Evolutionary conservation across 2,329 filamentous ascomycete species (phyloP), one percentile per base, ranked within the genome.

Genomic region (Pseudogymnoascus sp.): DNA sequence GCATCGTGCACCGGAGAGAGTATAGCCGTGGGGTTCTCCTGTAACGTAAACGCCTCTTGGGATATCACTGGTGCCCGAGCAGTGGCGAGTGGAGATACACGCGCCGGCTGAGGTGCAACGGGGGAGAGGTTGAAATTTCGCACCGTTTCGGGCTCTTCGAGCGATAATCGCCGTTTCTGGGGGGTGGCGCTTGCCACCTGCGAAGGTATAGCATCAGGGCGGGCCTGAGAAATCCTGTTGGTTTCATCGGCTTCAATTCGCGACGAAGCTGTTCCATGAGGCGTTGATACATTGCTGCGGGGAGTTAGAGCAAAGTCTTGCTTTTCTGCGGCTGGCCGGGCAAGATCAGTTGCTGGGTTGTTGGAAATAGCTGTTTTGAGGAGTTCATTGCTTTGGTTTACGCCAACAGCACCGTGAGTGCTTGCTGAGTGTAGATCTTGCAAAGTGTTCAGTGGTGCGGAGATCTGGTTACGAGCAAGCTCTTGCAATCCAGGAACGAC

Each of bases 41-140:
- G 66, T 40, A 66, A 59, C 59, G 67, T 59, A 59, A 66, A 62
- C 44, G 65, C 62, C 7, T 72, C 68, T 63, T 70, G 69, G 53
- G 70, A 62, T 40, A 72, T 63, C 14, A 72, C 70, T 65, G 71
- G 70, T 31, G 70, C 67, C 68, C 76, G 75, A 61, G 78, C 74
- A 72, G 77, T 75, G 68, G 82, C 77, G 76, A 87, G 72, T 67
- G 82, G 78, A 73, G 88, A 81, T 67, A 85, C 85, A 71, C 90
- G 87, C 59, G 86, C 86, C 62, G 90, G 89, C 71, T 90, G 89
- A 26, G 90, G 89, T 61, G 90, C 90, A 71, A 88, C 77, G 44
- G 88, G 88, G 37, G 86, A 87, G 61, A 86, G 83, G 70, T 93
- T 87, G 56, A 38, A 61, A 72, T 61, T 92, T 88, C 68, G 86